Base-by-base conservation (phyloP, 331 rosid genomes). In the Quercus phellos region DNA sequence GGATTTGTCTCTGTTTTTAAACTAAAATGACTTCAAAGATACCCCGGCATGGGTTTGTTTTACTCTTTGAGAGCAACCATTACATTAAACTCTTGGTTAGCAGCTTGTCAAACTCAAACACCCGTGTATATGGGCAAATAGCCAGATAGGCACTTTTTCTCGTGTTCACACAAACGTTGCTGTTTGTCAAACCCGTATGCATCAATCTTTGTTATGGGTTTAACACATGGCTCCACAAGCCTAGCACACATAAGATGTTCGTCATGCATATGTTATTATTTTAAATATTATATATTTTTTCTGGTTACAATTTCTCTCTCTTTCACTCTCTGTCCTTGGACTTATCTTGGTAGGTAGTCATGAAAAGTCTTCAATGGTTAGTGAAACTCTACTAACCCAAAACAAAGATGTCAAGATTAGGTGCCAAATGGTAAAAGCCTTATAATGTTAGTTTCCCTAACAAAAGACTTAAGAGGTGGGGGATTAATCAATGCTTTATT, bases 361-460 rank as follows among this genome's bases (percentile, higher is more conserved):
- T 72, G 64, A 79, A 83, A 86, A 83, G 91, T 86, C 92, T 76
- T 56, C 26, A 69, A 76, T 80, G 88, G 94, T 84, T 84, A 85
- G 91, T 86, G 84, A 76, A 85, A 75, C 54, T 75, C 77, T 88
- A 88, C 97, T 88, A 82, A 90, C 92, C 89, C 81, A 68, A 68
- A 69, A 59, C 29, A 75, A 88, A 83, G 42, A 75, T 79, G 86
- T 90, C 94, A 89, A 90, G 35, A 90, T 92, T 92, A 90, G 96
- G 96, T 89, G 77, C 80, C 74, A 22, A 73, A 82, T 77, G 30
- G 74, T 77, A 74, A 89, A 85, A 84, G 80, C 78, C 83, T 82
- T 85, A 73, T 84, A 76, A 79, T 82, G 89, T 88, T 92, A 82
- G 96, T 72, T 90, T 85, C 80, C 90, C 94, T 85, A 90, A 84